phyloP scores from a whole-genome alignment of 1,284 basidiomycete species.

The Amylostereum areolatum region DNA sequence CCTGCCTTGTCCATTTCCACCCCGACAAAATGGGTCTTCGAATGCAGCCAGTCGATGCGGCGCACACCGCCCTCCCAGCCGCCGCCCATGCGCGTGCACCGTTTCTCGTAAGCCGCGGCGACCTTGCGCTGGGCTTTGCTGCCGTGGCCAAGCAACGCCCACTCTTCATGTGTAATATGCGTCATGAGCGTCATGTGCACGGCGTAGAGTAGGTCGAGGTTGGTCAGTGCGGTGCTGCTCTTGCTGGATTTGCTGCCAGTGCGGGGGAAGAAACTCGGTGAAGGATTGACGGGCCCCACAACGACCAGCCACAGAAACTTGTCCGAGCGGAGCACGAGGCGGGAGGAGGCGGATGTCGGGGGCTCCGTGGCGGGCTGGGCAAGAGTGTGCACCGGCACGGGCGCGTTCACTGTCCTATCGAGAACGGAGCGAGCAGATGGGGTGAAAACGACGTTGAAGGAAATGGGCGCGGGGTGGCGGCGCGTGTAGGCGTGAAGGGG shows the following conservation, averaged over 20 bases:
- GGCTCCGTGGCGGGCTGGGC: constrained; percentile 65
- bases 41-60: constrained; percentile 59
- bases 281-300: constrained; percentile 27
- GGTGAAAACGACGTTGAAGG: constrained; percentile 52
- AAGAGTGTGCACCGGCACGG: constrained; percentile 53
- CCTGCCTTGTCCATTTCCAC: constrained; percentile 58
- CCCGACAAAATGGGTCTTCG: constrained; percentile 54
- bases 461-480: constrained; percentile 49
- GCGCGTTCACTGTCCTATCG: constrained; percentile 44
- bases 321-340: constrained; percentile 50
- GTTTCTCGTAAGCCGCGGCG: constrained; percentile 54
- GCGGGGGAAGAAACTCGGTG: constrained; percentile 25
- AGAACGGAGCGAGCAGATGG: constrained; percentile 54
- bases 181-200: constrained; percentile 49
- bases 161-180: constrained; percentile 58
- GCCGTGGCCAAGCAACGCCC: constrained; percentile 53
- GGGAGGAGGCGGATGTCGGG: constrained; percentile 34
- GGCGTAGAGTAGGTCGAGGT: constrained; percentile 57
- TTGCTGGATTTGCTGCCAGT: constrained; percentile 24
- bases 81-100: constrained; percentile 54
- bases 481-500: constrained; percentile 52
- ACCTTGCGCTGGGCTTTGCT: constrained; percentile 47
- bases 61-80: constrained; percentile 67
- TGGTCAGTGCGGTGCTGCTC: constrained; percentile 38
- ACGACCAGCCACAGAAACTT: constrained; percentile 59